Conservation (phyloP, 2,329 filamentous ascomycete genomes). For the Sarocladium kiliense region DNA sequence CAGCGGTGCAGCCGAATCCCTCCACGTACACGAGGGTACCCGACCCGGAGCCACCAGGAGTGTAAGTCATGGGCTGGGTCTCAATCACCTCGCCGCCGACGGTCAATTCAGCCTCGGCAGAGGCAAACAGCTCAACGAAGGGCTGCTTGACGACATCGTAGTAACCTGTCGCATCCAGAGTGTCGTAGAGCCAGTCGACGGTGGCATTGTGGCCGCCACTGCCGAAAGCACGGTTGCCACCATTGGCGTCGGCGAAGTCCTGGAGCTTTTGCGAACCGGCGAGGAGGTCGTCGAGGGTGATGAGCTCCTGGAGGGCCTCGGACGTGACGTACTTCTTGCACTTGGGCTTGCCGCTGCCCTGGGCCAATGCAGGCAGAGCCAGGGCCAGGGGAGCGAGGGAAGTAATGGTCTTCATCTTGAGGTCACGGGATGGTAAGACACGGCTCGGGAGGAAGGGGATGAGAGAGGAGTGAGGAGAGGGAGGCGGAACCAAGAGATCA, state of each 20-base stretch:
- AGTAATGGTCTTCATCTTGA: slow-evolving; percentile 19
- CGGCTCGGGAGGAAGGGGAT: neutral
- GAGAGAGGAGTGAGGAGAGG: neutral
- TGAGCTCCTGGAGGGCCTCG: slow-evolving; percentile 30
- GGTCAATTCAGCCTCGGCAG: slow-evolving; percentile 23
- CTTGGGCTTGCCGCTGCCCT: slow-evolving; percentile 8
- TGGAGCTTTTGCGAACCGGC: slow-evolving; percentile 39
- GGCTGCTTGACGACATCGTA: slow-evolving; percentile 40
- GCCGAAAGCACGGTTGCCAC: slow-evolving; percentile 38
- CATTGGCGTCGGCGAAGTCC: slow-evolving; percentile 36
- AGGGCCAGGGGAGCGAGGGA: slow-evolving; percentile 20
- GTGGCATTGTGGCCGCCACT: slow-evolving; percentile 40
- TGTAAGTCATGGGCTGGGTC: slow-evolving; percentile 38
- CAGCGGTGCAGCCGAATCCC: slow-evolving; percentile 47
- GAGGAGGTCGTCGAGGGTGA: slow-evolving; percentile 35
- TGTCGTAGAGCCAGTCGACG: slow-evolving; percentile 38
- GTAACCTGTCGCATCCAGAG: slow-evolving; percentile 30
- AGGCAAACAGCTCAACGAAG: slow-evolving; percentile 33
- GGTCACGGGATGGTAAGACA: neutral
- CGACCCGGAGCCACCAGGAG: slow-evolving; percentile 38
- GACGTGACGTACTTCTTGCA: slow-evolving; percentile 30
- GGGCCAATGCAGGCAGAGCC: slow-evolving; percentile 19
- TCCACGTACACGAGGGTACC: slow-evolving; percentile 39
- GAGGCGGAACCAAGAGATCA: neutral
- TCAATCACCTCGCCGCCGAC: slow-evolving; percentile 23